Base-by-base conservation (phyloP, 192 early-diverging fungal genomes). In the Backusella parvicylindrica region DNA sequence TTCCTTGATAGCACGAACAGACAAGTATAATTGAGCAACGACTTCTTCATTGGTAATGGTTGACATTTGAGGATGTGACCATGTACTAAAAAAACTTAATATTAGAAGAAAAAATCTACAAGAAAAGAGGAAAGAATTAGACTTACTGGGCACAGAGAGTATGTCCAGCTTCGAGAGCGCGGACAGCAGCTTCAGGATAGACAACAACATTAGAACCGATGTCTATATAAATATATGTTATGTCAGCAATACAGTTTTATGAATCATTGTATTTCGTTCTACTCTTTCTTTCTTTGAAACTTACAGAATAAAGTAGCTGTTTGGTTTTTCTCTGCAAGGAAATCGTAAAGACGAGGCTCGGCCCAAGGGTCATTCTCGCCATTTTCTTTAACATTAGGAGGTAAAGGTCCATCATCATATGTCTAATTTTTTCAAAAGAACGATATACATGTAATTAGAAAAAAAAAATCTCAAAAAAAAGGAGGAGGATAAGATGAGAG, bases 1-100 rank as follows among this genome's bases (percentile, higher is more conserved):
- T 32, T 77, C 77, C 38, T 84, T 82, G 65, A 87, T 82, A 32
- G 79, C 81, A 69, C 75, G 76, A 11, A 77, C 49, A 3, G 75
- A 68, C 64, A 72, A 75, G 26, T 84, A 69, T 21, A 87, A 71
- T 76, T 92, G 87, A 38, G 84, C 85, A 23, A 89, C 84, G 35
- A 92, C 35, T 16, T 77, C 72, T 50, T 82, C 77, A 49, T 83
- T 83, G 9, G 79, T 63, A n/a, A 87, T 66, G 12, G 79, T 82
- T 28, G 87, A 83, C 73, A 91, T 77, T 21, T 77, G 11, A 28
- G 73, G 35, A 64, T 90, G 89, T 18, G 86, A 81, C 89, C 89
- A 90, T 15, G 90, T 56, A 26, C n/a, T 56, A 26, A 56, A 1
- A 56, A 36, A 88, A 18, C 8, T 3, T 9, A 11, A 56, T 56